Conservation (phyloP, 1,284 basidiomycete species). For the Veloboletus limbatus region DNA sequence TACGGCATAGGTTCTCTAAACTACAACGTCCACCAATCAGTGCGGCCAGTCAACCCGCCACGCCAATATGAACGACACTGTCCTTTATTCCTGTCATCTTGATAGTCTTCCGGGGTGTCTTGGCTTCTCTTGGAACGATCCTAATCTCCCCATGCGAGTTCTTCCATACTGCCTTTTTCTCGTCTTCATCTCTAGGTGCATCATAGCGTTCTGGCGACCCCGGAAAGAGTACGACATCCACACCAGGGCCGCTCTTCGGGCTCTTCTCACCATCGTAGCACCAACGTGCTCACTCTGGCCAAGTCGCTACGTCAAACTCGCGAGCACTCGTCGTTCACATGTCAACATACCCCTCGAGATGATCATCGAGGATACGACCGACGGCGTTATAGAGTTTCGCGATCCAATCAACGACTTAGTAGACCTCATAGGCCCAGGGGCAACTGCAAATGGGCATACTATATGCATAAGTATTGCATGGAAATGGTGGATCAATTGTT, state of each 20-base stretch:
- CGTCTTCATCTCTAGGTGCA: constrained; percentile 5
- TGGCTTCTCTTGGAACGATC: background rate
- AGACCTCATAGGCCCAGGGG: constrained; percentile 24
- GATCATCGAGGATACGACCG: constrained; percentile 26
- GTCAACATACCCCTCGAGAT: constrained; percentile 28
- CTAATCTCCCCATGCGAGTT: background rate
- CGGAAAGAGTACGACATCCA: constrained; percentile 10
- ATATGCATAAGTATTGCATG: constrained; percentile 26
- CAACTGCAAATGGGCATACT: constrained; percentile 16
- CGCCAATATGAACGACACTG: constrained; percentile 6
- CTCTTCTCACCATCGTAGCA: constrained; percentile 33
- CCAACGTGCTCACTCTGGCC: constrained; percentile 40
- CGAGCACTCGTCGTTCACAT: constrained; percentile 13
- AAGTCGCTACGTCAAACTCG: constrained; percentile 30
- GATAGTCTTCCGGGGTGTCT: background rate
- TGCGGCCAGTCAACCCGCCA: background rate
- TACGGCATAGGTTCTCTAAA: no score
- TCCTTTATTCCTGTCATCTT: background rate
- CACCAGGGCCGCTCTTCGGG: constrained; percentile 30
- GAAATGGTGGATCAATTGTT: constrained; percentile 30
- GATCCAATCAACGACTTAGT: constrained; percentile 28
- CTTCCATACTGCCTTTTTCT: constrained; percentile 10
- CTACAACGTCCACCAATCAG: background rate
- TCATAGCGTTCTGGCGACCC: constrained; percentile 4
- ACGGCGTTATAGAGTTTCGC: constrained; percentile 35